Evolutionary conservation across 306 rosid genomes (phyloP).

Genomic region (Fagus sylvatica): DNA sequence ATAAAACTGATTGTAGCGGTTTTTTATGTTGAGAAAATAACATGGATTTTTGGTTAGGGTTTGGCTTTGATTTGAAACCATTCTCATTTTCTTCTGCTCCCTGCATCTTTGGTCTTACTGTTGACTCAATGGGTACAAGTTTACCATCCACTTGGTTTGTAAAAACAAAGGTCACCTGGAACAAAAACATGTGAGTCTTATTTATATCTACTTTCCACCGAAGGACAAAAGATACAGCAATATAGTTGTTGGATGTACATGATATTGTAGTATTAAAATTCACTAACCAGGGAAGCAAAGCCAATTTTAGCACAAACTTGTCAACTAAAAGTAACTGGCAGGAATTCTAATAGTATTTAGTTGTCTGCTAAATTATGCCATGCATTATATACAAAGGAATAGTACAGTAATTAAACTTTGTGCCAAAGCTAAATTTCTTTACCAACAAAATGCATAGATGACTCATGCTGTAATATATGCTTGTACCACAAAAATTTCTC

Average conservation of each 20-base stretch:
- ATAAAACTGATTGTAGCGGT: slow-evolving; percentile 38
- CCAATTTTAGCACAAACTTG: not conserved
- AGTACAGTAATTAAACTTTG: not conserved
- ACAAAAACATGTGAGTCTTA: slow-evolving; percentile 8
- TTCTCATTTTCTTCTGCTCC: slow-evolving; percentile 45
- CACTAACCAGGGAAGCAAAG: slow-evolving; percentile 4
- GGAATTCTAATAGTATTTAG: not conserved
- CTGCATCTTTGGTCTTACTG: slow-evolving; percentile 38
- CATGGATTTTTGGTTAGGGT: slow-evolving; percentile 34
- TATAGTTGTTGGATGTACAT: not conserved
- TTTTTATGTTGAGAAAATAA: slow-evolving; percentile 42
- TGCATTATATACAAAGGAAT: not conserved
- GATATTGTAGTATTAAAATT: not conserved
- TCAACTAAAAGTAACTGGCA: not conserved
- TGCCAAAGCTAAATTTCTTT: slow-evolving; percentile 8
- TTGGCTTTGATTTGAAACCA: slow-evolving; percentile 32
- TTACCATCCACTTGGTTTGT: slow-evolving; percentile 91
- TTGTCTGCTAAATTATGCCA: not conserved
- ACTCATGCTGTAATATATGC: not conserved
- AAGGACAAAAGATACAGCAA: not conserved
- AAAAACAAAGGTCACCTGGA: slow-evolving; percentile 85
- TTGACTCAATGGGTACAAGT: slow-evolving; percentile 76
- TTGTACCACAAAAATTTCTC: not conserved
- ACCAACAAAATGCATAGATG: slow-evolving; percentile 5
- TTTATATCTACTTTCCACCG: not conserved